These are phyloP conservation scores for Paramecium biaurelia DNA, from an alignment of 73 alveolate genomes.

Conservation along the genomic window DNA sequence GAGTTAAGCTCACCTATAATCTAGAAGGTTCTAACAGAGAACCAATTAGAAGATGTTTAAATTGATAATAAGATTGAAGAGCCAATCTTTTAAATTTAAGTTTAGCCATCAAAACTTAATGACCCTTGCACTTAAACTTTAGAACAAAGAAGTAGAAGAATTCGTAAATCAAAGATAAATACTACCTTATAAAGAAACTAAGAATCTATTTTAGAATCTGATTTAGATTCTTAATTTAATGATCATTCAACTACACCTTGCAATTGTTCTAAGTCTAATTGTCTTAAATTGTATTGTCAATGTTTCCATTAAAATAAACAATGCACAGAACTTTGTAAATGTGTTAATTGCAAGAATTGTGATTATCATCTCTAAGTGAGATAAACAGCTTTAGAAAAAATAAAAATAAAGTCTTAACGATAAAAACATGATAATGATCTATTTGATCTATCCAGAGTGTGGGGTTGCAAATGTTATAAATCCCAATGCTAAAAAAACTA, in stretches of 20 bases:
- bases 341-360: not conserved
- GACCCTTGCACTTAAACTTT: not conserved
- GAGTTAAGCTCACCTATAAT: not conserved
- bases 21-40: not conserved
- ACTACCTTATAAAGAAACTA: not conserved
- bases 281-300: conserved; percentile 13
- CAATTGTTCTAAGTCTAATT: not conserved
- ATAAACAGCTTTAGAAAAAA: not conserved
- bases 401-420: not conserved
- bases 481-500: not conserved
- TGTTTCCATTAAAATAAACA: not conserved
- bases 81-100: not conserved
- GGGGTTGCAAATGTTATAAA: conserved; percentile 44
- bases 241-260: not conserved
- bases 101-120: not conserved
- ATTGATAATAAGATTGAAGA: not conserved
- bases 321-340: not conserved
- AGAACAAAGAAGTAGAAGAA: not conserved
- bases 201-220: not conserved
- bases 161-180: not conserved
- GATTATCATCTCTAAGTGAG: not conserved
- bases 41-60: not conserved
- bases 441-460: not conserved
- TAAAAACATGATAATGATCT: conserved; percentile 11
- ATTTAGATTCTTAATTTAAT: not conserved